Base-by-base conservation (phyloP, 495 filamentous ascomycete species). In the Penicillium herquei region DNA sequence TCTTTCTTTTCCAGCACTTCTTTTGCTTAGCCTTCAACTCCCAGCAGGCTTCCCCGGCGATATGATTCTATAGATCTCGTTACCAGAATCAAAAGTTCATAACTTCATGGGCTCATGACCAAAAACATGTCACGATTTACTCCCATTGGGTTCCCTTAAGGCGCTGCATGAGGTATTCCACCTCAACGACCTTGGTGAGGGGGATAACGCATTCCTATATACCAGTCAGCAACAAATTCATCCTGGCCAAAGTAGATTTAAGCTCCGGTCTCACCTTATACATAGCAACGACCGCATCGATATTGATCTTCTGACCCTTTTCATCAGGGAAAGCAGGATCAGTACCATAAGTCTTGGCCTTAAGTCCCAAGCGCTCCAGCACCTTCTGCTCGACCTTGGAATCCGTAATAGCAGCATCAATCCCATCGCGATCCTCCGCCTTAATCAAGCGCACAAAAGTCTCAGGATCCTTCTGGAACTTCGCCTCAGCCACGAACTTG, bases 401-500 rank as follows among this genome's bases (percentile, higher is more conserved):
- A 72, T 98, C 86, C 34, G 94, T 98, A 69, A 99, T 99, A 16
- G 92, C 92, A 31, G 81, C 85, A 66, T 86, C 91, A 57, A 99
- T 90, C 3, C 86, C 95, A 10, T 79, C 70, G 4, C 90, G 77
- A 73, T 99, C 92, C 49, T 78, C 84, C 11, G 80, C 85, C 61
- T 83, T 83, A 70, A 99, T 97, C 74, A 97, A 68, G 50, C 74
- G 69, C 1, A 91, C 90, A 70, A 91, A 98, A 52, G 67, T 76
- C 62, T 93, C 90, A 31, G 85, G 82, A 61, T 96, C 90, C 54
- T 88, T 84, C 62, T 80, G 83, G 70, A 97, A 99, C 78, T 99
- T 99, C n/a, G 89, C 87, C 78, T 99, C 95, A 10, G 95, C 95
- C 5, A 99, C 95, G 65, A 97, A 97, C 78, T 96, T 99, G 53